Base-by-base conservation (phyloP, 2,329 filamentous ascomycete species). In the Fusarium neocosmosporiellum region DNA sequence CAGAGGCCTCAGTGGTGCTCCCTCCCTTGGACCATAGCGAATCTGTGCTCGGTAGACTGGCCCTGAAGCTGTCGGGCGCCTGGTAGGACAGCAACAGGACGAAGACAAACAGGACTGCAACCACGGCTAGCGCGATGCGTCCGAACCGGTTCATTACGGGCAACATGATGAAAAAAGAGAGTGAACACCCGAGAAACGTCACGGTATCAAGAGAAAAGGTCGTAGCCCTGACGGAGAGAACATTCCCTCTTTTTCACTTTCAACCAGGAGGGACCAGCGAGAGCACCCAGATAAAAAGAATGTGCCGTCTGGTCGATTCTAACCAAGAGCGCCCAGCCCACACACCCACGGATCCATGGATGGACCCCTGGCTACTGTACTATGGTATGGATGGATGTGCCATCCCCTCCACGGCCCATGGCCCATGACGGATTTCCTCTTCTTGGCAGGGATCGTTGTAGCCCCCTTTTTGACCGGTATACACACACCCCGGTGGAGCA, bases 101-200 rank as follows among this genome's bases (percentile, higher is more conserved):
- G 36, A 75, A 71, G 62, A 64, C 60, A 33, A 75, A 75, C 31
- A 75, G 67, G 48, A 75, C 66, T 34, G 69, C 70, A 70, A 75
- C 34, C 72, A 75, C 72, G 72, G 70, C 69, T 75, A 75, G 69
- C 72, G 72, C 68, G 72, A 75, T 73, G 72, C 72, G 72, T 65
- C 63, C 54, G 59, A 75, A 63, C 27, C 72, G 72, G 46, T 70
- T 75, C 69, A 75, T 73, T 46, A 66, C 66, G 54, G 66, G 69
- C 55, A 74, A 63, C 72, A 70, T 72, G 48, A 69, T 71, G 66
- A 71, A 68, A 54, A 71, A 73, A 60, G 36, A 71, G 46, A 50
- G 46, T 50, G 60, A 69, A 74, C 39, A 61, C 68, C 71, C 48
- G 67, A 57, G 65, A 67, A 50, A 50, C 46, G 46, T 69, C 65